phyloP scores from a whole-genome alignment of 169 alveolate species.

The Perkinsus marinus region DNA sequence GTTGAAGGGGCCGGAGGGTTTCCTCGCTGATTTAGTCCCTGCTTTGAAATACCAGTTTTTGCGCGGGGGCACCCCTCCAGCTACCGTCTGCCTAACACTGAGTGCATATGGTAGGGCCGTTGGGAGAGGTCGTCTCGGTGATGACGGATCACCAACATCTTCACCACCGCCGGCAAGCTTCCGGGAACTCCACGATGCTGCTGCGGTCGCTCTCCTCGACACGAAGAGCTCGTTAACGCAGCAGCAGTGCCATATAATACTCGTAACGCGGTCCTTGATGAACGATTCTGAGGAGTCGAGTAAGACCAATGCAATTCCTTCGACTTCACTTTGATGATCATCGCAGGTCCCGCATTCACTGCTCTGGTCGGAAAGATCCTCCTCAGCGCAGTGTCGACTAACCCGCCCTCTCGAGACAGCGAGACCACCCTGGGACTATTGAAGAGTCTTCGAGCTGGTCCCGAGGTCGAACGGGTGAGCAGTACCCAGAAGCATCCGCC shows the following conservation, averaged over 20 bases:
- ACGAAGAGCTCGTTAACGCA: background rate
- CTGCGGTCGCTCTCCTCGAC: background rate
- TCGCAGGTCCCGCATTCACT: background rate
- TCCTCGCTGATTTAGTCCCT: background rate
- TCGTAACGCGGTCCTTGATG: background rate
- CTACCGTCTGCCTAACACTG: background rate
- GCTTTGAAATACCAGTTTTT: background rate
- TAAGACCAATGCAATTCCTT: background rate
- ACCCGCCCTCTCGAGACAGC: background rate
- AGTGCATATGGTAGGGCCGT: background rate
- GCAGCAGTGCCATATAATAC: background rate
- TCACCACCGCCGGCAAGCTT: background rate
- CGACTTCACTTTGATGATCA: background rate
- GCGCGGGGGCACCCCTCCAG: background rate
- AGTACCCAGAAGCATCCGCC: too few relatives aligned
- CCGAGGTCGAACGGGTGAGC: background rate
- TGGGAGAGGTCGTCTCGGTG: background rate
- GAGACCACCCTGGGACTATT: background rate
- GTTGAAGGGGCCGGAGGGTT: background rate
- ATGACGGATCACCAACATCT: background rate
- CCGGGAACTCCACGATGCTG: background rate
- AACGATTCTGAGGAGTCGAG: background rate
- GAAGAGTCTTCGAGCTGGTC: background rate
- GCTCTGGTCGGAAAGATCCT: background rate
- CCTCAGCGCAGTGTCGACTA: background rate